A percentile compares a stretch with the other conserved stretches of the same genome.
phyloP scores from a whole-genome alignment of 2,329 filamentous ascomycete genomes.

The Botrytis porri region DNA sequence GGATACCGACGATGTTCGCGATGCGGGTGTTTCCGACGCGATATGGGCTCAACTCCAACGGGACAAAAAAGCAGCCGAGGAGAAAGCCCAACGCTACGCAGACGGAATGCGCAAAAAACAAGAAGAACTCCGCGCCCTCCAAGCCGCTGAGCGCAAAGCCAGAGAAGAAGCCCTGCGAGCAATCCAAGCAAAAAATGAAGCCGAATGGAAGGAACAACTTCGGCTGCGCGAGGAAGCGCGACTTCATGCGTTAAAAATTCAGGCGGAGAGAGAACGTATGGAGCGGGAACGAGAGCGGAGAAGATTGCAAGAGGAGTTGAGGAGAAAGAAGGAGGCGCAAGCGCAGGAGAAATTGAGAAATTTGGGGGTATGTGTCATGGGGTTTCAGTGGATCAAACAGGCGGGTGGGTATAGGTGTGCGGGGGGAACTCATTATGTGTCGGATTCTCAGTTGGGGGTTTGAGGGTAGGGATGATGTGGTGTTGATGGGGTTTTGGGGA shows the following conservation, averaged over 20 bases:
- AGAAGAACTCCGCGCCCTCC: constrained; percentile 11
- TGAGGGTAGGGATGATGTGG: neutral
- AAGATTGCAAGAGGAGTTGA: constrained; percentile 42
- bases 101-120: neutral
- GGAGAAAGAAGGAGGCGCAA: constrained; percentile 41
- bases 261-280: constrained; percentile 31
- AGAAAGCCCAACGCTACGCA: constrained; percentile 1
- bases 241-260: constrained; percentile 35
- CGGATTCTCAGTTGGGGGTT: constrained; percentile 39
- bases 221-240: constrained; percentile 33
- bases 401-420: constrained; percentile 58
- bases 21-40: constrained; percentile 56
- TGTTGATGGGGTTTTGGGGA: rapidly evolving
- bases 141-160: constrained; percentile 24
- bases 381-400: constrained; percentile 62
- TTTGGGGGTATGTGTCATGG: constrained; percentile 55
- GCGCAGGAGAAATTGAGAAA: constrained; percentile 48
- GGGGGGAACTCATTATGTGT: constrained; percentile 57
- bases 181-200: constrained; percentile 10
- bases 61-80: constrained; percentile 43
- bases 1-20: constrained; percentile 41
- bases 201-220: constrained; percentile 16
- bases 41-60: constrained; percentile 59
- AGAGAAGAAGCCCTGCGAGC: constrained; percentile 22
- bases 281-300: constrained; percentile 41